Evolutionary conservation across 148 eudicot species (phyloP).

Genomic region (Drosera capensis): DNA sequence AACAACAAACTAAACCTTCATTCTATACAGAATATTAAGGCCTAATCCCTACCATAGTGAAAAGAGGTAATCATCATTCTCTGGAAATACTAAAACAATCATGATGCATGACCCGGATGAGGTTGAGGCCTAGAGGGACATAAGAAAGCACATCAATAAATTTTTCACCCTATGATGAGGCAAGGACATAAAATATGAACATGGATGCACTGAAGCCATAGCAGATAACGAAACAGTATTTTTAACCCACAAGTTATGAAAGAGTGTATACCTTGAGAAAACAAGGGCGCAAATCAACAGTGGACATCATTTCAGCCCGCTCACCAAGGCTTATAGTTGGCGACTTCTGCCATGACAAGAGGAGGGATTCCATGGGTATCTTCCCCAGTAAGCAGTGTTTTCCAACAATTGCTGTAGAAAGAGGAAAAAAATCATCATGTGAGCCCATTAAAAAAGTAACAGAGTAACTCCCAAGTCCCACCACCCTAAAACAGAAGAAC

Average conservation of each 20-base stretch:
- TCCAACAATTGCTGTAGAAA: constrained; percentile 40
- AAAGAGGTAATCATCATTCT: too few species aligned
- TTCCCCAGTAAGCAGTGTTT: constrained; percentile 68
- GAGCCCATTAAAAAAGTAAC: background rate
- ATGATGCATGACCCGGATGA: too few species aligned
- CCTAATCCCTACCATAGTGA: too few species aligned
- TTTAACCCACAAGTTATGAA: background rate
- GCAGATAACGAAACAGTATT: background rate
- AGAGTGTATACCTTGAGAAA: constrained; percentile 45
- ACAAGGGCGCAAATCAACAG: constrained; percentile 57
- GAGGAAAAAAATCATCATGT: background rate
- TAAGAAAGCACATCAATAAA: too few species aligned
- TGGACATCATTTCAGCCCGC: constrained; percentile 54
- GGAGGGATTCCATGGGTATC: constrained; percentile 58
- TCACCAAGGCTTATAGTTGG: constrained; percentile 45
- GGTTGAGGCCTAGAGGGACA: too few species aligned
- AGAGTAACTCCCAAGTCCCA: background rate
- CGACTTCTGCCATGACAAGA: constrained; percentile 61
- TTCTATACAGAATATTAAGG: too few species aligned
- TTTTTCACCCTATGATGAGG: background rate
- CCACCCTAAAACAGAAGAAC: too few species aligned
- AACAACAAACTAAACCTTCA: too few species aligned
- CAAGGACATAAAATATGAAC: background rate
- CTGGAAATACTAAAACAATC: too few species aligned
- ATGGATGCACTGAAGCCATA: background rate